A percentile compares a stretch with the other conserved stretches of the same genome.
These are phyloP conservation scores for Tulasnella sp. DNA, from an alignment of 768 basidiomycete genomes.

Conservation along the genomic window DNA sequence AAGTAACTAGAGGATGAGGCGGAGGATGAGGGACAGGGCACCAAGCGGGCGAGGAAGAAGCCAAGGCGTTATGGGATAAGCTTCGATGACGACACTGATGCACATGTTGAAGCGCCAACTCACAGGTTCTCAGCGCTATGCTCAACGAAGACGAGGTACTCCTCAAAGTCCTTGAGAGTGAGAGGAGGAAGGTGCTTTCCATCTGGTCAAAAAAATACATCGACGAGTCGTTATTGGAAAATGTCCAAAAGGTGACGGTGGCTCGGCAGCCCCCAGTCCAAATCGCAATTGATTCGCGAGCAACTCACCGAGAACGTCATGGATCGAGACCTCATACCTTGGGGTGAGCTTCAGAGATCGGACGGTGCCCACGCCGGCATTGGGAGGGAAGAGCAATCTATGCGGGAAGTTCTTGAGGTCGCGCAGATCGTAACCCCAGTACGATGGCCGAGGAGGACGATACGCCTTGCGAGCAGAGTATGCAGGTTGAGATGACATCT, in stretches of 20 bases:
- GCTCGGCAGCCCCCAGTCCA: neutral
- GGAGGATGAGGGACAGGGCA: neutral
- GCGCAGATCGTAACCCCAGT: constrained; percentile 13
- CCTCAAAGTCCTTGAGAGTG: constrained; percentile 65
- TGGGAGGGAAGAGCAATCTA: constrained; percentile 16
- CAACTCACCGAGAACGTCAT: constrained; percentile 12
- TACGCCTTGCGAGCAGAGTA: neutral
- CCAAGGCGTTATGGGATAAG: neutral
- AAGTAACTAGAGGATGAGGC: constrained; percentile 4
- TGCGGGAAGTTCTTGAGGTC: constrained; percentile 14
- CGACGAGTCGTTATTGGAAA: neutral
- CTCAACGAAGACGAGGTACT: constrained; percentile 74
- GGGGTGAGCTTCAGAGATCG: constrained; percentile 18
- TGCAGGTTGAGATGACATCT: neutral
- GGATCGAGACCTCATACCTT: constrained; percentile 2
- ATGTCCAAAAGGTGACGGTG: neutral
- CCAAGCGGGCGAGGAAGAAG: neutral
- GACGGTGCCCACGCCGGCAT: constrained; percentile 19
- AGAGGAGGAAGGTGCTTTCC: constrained; percentile 53
- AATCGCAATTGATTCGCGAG: neutral
- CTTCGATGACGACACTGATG: neutral
- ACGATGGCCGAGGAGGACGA: neutral
- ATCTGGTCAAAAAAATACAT: neutral
- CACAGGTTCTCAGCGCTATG: constrained; percentile 63
- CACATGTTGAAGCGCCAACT: constrained; percentile 21